Conservation (phyloP, 169 alveolate genomes). For the Plasmodium knowlesi region DNA sequence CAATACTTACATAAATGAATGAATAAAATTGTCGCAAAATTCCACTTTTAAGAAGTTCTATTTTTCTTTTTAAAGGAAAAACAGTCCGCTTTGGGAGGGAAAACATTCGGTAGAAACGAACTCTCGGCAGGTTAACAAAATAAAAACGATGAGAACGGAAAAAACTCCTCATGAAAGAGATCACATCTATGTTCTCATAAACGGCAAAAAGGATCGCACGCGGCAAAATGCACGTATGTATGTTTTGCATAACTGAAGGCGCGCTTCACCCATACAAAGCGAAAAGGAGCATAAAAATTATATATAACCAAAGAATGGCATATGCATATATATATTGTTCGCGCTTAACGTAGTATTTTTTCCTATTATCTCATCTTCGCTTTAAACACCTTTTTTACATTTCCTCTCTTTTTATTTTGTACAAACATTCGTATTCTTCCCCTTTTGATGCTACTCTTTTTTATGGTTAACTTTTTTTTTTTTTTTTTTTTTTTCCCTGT, state of each 20-base stretch:
- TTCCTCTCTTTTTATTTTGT: background rate
- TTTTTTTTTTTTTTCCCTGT: background rate
- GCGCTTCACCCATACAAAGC: background rate
- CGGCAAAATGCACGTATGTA: background rate
- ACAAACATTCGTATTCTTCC: background rate
- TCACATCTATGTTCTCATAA: background rate
- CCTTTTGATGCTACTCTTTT: background rate
- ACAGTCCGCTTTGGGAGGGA: background rate
- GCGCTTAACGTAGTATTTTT: background rate
- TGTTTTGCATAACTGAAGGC: background rate
- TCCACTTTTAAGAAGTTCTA: background rate
- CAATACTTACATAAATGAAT: background rate
- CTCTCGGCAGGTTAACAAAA: background rate
- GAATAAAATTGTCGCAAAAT: background rate
- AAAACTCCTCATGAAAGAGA: background rate
- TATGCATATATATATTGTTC: background rate
- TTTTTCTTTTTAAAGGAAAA: background rate
- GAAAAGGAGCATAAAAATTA: background rate
- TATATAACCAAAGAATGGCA: background rate
- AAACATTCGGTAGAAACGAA: background rate
- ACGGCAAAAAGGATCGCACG: background rate
- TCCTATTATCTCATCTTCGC: background rate
- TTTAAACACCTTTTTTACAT: background rate
- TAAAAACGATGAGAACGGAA: background rate
- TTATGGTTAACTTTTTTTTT: background rate